Percentiles rank a stretch among this genome's conserved stretches.
These are phyloP conservation scores for Pyrus communis DNA, from an alignment of 306 rosid species.

Conservation along the genomic window DNA sequence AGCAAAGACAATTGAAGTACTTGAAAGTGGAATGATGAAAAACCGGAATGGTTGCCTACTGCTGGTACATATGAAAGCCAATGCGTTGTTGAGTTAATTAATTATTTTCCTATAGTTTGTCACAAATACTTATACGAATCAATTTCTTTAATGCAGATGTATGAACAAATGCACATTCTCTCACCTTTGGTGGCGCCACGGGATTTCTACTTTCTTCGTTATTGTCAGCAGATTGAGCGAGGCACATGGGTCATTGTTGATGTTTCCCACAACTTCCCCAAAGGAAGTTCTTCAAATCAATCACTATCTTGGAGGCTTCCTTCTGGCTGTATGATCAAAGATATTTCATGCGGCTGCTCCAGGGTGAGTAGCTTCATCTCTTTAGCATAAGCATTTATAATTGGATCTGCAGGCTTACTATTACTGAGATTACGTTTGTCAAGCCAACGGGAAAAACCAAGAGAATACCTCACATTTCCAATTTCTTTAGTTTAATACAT, in stretches of 20 bases:
- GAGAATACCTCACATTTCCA: not conserved
- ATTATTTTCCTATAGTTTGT: not conserved
- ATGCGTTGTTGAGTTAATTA: not conserved
- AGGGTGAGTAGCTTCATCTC: constrained; percentile 29
- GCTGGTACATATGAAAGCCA: constrained; percentile 28
- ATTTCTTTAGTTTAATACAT: not conserved
- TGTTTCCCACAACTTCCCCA: constrained; percentile 41
- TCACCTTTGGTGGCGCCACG: constrained; percentile 55
- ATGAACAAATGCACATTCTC: constrained; percentile 59
- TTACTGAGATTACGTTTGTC: not conserved
- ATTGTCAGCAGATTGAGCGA: constrained; percentile 37
- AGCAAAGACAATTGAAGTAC: constrained; percentile 41
- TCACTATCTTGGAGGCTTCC: constrained; percentile 54
- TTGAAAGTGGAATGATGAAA: constrained; percentile 37
- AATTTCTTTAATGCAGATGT: constrained; percentile 37
- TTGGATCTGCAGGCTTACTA: not conserved
- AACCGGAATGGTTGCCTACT: constrained; percentile 40
- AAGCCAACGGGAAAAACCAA: not conserved
- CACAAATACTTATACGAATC: not conserved
- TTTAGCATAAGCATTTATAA: not conserved
- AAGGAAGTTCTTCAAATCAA: not conserved
- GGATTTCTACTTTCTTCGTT: constrained; percentile 47
- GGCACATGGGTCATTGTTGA: constrained; percentile 57
- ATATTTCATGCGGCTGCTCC: constrained; percentile 33
- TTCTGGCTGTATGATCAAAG: constrained; percentile 69